Evolutionary conservation across 2,329 filamentous ascomycete genomes (phyloP), one percentile per base, ranked within the genome.

Genomic region (Podosphaera leucotricha): DNA sequence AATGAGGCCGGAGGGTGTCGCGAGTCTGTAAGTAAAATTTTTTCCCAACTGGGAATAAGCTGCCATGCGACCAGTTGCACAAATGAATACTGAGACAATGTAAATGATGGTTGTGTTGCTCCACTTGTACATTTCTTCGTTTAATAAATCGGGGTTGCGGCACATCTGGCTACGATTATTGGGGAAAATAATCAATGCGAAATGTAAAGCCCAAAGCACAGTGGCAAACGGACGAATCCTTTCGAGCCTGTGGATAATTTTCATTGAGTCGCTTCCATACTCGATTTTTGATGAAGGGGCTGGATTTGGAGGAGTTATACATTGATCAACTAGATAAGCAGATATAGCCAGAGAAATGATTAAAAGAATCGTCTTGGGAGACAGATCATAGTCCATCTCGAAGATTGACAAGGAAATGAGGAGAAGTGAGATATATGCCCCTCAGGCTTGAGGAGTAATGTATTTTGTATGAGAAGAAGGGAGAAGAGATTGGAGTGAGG

Each of bases 1-100:
- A 2, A 95, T 80, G 18, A 95, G 68, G 41, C 67, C 67, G 59
- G 93, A 60, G 1, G 70, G 70, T 45, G 60, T 54, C 0, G 63
- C 56, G 1, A 74, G 61, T 1, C 61, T 57, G 48, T 71, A 74
- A 0, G 68, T 72, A 50, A 72, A 73, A 45, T 69, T 64, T 13
- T 55, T 59, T 1, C 69, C 70, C 0, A 73, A 60, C 0, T 60
- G 55, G 0, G 57, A 55, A 49, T 63, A 71, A 0, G 68, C 62
- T 0, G 59, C 41, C 2, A 63, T 49, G 0, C 61, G 57, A 21
- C 62, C 42, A 3, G 46, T 47, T 0, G 52, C 53, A 11, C 55
- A 47, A 7, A 47, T 49, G 8, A 55, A 2, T 13, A 59, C 48
- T 4, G 51, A 18, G 0, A 48, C 3, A 1, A 60, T 44, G 10